Conservation (phyloP, 805 yeast species). For the Cyberlindnera galapagoensis region DNA sequence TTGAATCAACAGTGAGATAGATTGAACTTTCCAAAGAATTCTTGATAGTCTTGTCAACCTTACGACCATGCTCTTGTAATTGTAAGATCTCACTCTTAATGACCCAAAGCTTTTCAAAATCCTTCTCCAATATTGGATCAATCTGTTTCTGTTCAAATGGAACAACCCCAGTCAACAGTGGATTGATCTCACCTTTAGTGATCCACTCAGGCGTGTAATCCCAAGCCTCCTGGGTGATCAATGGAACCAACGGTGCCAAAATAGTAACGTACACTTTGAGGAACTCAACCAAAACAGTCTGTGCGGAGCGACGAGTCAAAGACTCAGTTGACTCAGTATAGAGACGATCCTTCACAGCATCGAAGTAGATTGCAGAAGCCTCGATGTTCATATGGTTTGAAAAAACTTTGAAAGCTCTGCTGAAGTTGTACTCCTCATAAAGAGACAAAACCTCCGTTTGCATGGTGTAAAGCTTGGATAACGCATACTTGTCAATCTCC, state of each 20-base stretch:
- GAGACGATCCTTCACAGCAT: conserved; percentile 74
- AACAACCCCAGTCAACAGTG: conserved; percentile 15
- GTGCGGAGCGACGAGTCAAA: conserved; percentile 46
- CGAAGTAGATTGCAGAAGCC: conserved; percentile 81
- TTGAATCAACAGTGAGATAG: conserved; percentile 25
- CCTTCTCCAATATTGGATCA: conserved; percentile 29
- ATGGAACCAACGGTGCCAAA: conserved; percentile 76
- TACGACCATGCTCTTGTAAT: conserved; percentile 50
- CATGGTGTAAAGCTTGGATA: conserved; percentile 48
- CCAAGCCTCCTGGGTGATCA: conserved; percentile 88
- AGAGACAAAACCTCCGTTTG: conserved; percentile 33
- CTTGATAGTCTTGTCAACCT: conserved; percentile 37
- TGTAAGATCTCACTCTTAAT: conserved; percentile 45
- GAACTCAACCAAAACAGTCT: conserved; percentile 58
- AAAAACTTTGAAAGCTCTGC: conserved; percentile 59
- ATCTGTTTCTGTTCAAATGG: conserved; percentile 22
- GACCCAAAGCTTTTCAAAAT: conserved; percentile 39
- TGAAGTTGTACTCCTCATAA: conserved; percentile 58
- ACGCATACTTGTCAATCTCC: conserved; percentile 54
- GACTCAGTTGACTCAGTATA: conserved; percentile 59
- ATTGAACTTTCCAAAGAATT: conserved; percentile 57
- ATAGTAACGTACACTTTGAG: conserved; percentile 57
- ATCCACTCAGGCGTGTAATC: conserved; percentile 36
- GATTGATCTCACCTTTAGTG: conserved; percentile 9
- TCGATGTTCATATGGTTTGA: conserved; percentile 69